These are phyloP conservation scores for Huntiella bhutanensis DNA, from an alignment of 2,329 filamentous ascomycete genomes.

Conservation along the genomic window DNA sequence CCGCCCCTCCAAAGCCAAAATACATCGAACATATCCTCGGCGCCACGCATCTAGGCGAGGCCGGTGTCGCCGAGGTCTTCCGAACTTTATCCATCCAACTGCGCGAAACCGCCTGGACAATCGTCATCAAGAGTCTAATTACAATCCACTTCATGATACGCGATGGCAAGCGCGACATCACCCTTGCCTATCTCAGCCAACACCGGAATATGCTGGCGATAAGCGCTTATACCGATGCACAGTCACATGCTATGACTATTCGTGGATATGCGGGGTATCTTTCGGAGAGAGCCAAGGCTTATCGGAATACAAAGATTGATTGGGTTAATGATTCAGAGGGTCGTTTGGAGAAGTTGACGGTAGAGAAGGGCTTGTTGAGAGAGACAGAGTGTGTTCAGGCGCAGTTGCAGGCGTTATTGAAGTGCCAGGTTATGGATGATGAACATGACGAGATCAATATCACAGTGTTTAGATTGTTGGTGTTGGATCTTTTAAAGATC, in stretches of 20 bases:
- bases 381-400: conserved; percentile 83
- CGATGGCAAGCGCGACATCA: conserved; percentile 78
- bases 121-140: conserved; percentile 93
- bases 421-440: conserved; percentile 71
- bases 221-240: conserved; percentile 80
- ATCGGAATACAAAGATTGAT: conserved; percentile 67
- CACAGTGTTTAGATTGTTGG: conserved; percentile 78
- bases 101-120: conserved; percentile 97
- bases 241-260: conserved; percentile 90
- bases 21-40: conserved; percentile 97
- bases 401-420: conserved; percentile 68
- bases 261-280: conserved; percentile 81
- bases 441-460: conserved; percentile 95
- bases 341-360: conserved; percentile 63
- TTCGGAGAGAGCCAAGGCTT: conserved; percentile 62
- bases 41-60: conserved; percentile 85
- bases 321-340: conserved; percentile 72
- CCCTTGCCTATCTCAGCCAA: conserved; percentile 64
- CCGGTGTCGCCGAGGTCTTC: conserved; percentile 89
- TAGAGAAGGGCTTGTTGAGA: conserved; percentile 80
- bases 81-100: conserved; percentile 73
- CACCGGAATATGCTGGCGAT: conserved; percentile 71
- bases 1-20: conserved; percentile 87
- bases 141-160: conserved; percentile 95
- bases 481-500: conserved; percentile 70